Conservation (phyloP, 73 alveolate genomes). For the Paramecium biaurelia region DNA sequence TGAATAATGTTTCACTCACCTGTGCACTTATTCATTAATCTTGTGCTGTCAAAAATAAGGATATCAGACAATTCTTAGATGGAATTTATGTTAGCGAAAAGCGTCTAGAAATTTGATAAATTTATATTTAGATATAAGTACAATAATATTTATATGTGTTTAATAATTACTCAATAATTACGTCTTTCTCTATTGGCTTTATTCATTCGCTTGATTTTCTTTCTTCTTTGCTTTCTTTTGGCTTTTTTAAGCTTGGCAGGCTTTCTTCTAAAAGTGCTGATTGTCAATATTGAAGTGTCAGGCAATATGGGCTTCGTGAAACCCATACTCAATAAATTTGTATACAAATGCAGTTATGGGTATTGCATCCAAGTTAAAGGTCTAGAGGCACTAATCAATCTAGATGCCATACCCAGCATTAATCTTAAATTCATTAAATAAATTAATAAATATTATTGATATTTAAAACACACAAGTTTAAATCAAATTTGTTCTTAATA, state of each 20-base stretch:
- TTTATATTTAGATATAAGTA: neutral
- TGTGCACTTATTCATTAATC: conserved; percentile 87
- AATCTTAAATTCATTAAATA: neutral
- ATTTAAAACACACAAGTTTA: neutral
- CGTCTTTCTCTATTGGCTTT: conserved; percentile 38
- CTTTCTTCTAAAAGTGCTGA: conserved; percentile 12
- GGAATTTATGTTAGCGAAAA: conserved; percentile 88
- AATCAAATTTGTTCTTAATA: neutral
- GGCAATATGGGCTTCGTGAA: neutral
- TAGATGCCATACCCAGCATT: neutral
- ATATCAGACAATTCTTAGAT: conserved; percentile 95
- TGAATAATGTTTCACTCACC: conserved; percentile 80
- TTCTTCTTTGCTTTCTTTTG: neutral
- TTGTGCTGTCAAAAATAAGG: conserved; percentile 90
- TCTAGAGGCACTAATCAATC: neutral
- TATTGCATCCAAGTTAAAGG: neutral
- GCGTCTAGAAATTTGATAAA: conserved; percentile 58
- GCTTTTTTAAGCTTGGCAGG: neutral
- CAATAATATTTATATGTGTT: conserved; percentile 19
- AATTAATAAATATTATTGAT: neutral
- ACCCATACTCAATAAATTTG: neutral
- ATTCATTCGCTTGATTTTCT: conserved; percentile 24
- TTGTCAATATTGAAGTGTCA: neutral
- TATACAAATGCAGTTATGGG: neutral
- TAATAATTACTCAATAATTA: neutral